Evolutionary conservation across 495 filamentous ascomycete species (phyloP).

Genomic region (Daldinia caldariorum): DNA sequence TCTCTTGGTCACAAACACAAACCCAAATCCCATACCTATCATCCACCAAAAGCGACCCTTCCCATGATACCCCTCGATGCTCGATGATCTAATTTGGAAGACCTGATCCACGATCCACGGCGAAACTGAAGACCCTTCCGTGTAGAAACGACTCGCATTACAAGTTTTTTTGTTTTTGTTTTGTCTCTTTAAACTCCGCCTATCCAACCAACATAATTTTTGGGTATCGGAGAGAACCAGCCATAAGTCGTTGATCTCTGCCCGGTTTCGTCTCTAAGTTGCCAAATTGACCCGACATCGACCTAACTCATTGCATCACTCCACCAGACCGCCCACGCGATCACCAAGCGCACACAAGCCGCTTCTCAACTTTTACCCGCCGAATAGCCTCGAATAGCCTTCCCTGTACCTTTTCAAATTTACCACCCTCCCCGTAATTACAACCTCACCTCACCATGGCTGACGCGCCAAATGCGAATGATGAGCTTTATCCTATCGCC

Average conservation of each 20-base stretch:
- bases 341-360: conserved; percentile 31
- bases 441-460: conserved; percentile 60
- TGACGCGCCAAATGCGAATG: conserved; percentile 70
- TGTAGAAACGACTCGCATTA: conserved; percentile 16
- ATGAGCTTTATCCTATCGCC: conserved; percentile 99
- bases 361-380: conserved; percentile 20
- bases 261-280: conserved; percentile 18
- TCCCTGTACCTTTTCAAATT: not conserved
- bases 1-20: conserved; percentile 43
- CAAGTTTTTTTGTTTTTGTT: not conserved
- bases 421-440: conserved; percentile 23
- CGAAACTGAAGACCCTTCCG: conserved; percentile 1
- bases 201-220: conserved; percentile 13
- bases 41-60: conserved; percentile 20
- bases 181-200: conserved; percentile 1
- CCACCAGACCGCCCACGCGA: conserved; percentile 42
- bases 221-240: conserved; percentile 31
- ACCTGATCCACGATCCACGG: conserved; percentile 14
- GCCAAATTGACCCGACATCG: conserved; percentile 45
- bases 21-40: conserved; percentile 10
- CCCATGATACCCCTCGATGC: conserved; percentile 22
- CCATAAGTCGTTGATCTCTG: conserved; percentile 38
- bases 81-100: conserved; percentile 38
- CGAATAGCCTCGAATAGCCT: conserved; percentile 19
- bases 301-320: conserved; percentile 46